Evolutionary conservation across 2,329 filamentous ascomycete species (phyloP).

Genomic region (Microcyclospora tardicrescens): DNA sequence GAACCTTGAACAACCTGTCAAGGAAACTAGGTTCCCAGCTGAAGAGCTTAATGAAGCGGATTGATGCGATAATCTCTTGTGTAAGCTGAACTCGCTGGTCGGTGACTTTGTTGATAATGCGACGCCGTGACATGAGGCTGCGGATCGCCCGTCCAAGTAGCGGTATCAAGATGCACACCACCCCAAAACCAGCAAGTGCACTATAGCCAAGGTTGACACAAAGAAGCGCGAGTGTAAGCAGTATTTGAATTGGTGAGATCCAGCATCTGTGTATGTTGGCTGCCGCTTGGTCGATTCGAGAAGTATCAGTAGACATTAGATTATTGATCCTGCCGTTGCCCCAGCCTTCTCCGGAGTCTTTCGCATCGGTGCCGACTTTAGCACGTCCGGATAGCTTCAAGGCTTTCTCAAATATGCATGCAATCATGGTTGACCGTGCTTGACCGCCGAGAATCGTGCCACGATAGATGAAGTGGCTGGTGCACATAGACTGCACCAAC

Average conservation of each 20-base stretch:
- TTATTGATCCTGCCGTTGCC: not conserved
- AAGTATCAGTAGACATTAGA: not conserved
- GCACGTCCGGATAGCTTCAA: conserved; percentile 81
- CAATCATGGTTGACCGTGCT: conserved; percentile 66
- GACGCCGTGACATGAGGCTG: conserved; percentile 60
- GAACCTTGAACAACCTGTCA: conserved; percentile 56
- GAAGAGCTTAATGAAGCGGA: conserved; percentile 85
- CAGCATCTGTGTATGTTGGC: conserved; percentile 85
- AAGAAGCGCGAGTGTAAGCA: conserved; percentile 68
- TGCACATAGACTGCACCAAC: not conserved
- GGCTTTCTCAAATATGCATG: conserved; percentile 80
- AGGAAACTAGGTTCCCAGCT: conserved; percentile 81
- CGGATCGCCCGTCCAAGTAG: conserved; percentile 65
- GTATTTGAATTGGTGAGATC: conserved; percentile 66
- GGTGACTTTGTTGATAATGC: conserved; percentile 80
- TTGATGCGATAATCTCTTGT: conserved; percentile 78
- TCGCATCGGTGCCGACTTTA: conserved; percentile 50
- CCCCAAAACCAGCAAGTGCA: conserved; percentile 75
- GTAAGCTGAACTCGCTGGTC: conserved; percentile 82
- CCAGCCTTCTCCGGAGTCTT: not conserved
- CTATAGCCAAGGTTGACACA: conserved; percentile 82
- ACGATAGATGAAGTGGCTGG: not conserved
- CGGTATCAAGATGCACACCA: conserved; percentile 67
- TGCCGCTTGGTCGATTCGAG: conserved; percentile 63
- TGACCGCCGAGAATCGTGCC: conserved; percentile 67